Base-by-base conservation (phyloP, 1,139 yeast species). In the Pichia terricola region DNA sequence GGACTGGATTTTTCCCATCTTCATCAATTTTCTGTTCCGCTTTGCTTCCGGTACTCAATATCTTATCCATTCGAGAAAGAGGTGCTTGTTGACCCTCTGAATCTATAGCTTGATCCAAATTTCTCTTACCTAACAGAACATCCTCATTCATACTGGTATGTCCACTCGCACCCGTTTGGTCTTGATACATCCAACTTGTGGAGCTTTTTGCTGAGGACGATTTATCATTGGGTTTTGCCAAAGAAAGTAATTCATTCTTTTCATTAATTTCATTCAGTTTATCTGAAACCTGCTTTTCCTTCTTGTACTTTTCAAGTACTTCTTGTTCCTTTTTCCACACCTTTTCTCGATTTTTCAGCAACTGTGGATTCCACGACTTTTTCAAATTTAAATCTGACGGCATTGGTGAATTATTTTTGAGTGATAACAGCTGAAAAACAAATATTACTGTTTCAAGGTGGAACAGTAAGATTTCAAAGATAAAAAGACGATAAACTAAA, bases 331-430 rank as follows among this genome's bases (percentile, higher is more conserved):
- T 73, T 54, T 79, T 72, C 94, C 95, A 84, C 33, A 89, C 91
- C 58, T 81, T 83, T 54, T 80, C 81, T 64, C 83, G 89, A 68
- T 91, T 91, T 63, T 84, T 84, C 55, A 84, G 69, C 42, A 86
- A 69, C 37, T 85, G 89, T 3, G 97, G 96, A 61, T 89, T 88
- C 97, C 97, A 91, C 48, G 97, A 89, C 62, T 91, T 91, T 64
- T 89, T 83, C 47, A 88, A 64, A 60, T 89, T 89, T 51, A 89
- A 69, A 63, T 89, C 95, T 6, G 94, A 88, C 2, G 94, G 86
- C 74, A 72, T 72, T 16, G 22, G 22, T 16, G 22, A 16, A 16
- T 16, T 16, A 16, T 16, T 16, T 16, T 16, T 16, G 22, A 16
- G 22, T 16, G 2, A 16, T 16, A 16, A 16, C 22, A 16, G 22